A percentile compares a stretch with the other conserved stretches of the same genome.
phyloP scores from a whole-genome alignment of 768 basidiomycete genomes.

The Megacollybia marginata region DNA sequence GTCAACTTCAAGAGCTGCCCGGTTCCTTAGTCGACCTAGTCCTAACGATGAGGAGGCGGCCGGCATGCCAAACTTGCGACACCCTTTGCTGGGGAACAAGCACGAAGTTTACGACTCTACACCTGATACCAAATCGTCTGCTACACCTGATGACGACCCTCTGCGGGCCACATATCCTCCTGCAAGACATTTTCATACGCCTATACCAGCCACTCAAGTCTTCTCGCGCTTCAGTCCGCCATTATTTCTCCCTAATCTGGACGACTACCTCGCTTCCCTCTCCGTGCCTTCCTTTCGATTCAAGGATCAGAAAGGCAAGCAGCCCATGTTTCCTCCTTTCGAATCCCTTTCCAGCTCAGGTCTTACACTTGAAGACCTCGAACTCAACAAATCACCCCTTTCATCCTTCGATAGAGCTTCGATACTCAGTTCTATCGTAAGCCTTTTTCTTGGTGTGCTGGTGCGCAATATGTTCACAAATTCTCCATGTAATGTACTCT shows the following conservation, averaged over 20 bases:
- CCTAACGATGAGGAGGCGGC: too few species aligned
- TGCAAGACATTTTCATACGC: constrained; percentile 24
- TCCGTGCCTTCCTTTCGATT: constrained; percentile 34
- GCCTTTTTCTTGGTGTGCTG: constrained; percentile 43
- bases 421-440: constrained; percentile 40
- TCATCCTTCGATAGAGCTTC: constrained; percentile 49
- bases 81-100: too few species aligned
- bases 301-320: constrained; percentile 13
- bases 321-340: constrained; percentile 57
- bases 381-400: constrained; percentile 43
- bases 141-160: too few species aligned
- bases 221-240: constrained; percentile 55
- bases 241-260: constrained; percentile 55
- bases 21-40: too few species aligned
- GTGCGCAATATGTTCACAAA: constrained; percentile 27
- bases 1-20: too few species aligned
- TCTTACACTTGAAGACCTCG: constrained; percentile 50
- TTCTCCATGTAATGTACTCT: not conserved
- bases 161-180: too few species aligned
- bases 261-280: constrained; percentile 45
- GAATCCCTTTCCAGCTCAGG: constrained; percentile 42
- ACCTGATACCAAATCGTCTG: too few species aligned
- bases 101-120: too few species aligned
- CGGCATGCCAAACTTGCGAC: too few species aligned
- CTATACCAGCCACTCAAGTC: constrained; percentile 47